These are phyloP conservation scores for Entomortierella parvispora DNA, from an alignment of 192 early-diverging fungal species.

Conservation along the genomic window DNA sequence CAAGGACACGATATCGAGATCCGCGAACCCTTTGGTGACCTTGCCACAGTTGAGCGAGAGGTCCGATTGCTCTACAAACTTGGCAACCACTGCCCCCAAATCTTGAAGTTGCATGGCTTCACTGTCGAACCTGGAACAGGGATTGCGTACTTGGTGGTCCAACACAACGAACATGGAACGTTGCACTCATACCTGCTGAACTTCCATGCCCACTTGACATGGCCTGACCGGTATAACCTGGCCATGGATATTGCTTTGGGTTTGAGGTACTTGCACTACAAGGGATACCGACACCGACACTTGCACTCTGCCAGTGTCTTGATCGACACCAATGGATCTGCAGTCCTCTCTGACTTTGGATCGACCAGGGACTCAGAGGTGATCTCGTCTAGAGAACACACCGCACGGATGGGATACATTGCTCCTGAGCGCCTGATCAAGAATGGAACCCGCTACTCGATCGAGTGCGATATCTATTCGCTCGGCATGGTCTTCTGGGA, in stretches of 20 bases:
- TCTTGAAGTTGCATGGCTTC: slow-evolving; percentile 26
- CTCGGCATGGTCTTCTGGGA: slow-evolving; percentile 53
- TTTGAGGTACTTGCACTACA: slow-evolving; percentile 42
- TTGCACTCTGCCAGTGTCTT: slow-evolving; percentile 45
- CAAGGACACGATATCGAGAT: slow-evolving; percentile 33
- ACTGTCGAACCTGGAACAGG: slow-evolving; percentile 30
- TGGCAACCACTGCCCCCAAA: slow-evolving; percentile 24
- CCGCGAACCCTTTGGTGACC: slow-evolving; percentile 42
- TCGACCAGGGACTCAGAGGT: slow-evolving; percentile 37
- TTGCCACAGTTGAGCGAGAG: slow-evolving; percentile 35
- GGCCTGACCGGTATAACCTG: slow-evolving; percentile 51
- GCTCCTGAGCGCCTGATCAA: slow-evolving; percentile 42
- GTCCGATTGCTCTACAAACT: slow-evolving; percentile 47
- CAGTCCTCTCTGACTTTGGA: slow-evolving; percentile 46
- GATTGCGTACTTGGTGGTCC: slow-evolving; percentile 29
- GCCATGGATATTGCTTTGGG: slow-evolving; percentile 45
- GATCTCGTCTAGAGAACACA: slow-evolving; percentile 41
- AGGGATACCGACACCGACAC: slow-evolving; percentile 51
- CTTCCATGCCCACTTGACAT: slow-evolving; percentile 45
- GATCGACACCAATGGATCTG: slow-evolving; percentile 47
- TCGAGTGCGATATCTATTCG: slow-evolving; percentile 46
- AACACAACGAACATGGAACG: slow-evolving; percentile 48
- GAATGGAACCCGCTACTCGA: slow-evolving; percentile 41
- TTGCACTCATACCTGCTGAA: slow-evolving; percentile 45
- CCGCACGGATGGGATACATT: slow-evolving; percentile 46